phyloP scores from a whole-genome alignment of 441 rosid species.

The Euphorbia celastroides region DNA sequence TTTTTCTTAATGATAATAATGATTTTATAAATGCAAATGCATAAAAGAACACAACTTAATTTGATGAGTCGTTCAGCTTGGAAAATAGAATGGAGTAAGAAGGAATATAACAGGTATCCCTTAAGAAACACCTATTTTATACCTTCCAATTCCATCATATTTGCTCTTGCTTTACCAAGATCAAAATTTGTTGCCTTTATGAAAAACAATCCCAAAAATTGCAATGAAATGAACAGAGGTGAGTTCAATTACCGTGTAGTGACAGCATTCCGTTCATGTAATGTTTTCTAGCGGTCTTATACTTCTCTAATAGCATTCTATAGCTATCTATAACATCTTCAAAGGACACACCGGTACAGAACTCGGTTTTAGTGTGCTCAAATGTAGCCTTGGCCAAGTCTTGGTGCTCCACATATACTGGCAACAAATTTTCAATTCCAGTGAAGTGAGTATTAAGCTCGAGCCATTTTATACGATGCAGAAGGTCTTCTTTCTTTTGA shows the following conservation, averaged over 20 bases:
- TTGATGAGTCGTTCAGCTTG: too few species aligned
- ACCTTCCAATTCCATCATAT: too few species aligned
- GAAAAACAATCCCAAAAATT: too few species aligned
- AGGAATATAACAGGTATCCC: too few species aligned
- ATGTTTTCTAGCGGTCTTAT: constrained; percentile 41
- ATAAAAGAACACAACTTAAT: not conserved
- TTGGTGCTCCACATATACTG: constrained; percentile 20
- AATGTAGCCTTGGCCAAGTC: constrained; percentile 30
- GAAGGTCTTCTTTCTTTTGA: constrained; percentile 29
- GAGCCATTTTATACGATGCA: constrained; percentile 40
- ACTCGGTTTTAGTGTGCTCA: constrained; percentile 28
- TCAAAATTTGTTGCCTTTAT: too few species aligned
- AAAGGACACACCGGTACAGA: constrained; percentile 35
- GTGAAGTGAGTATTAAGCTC: constrained; percentile 14
- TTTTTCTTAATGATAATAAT: not conserved
- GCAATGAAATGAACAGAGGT: not conserved
- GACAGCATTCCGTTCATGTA: constrained; percentile 53
- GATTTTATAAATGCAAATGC: not conserved
- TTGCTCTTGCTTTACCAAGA: too few species aligned
- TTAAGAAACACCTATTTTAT: too few species aligned
- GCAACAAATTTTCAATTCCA: constrained; percentile 20
- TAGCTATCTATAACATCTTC: constrained; percentile 31
- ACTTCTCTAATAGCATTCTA: constrained; percentile 33
- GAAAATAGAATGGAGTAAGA: too few species aligned
- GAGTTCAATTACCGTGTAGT: constrained; percentile 26